Percentiles rank a stretch among this genome's conserved stretches.
Evolutionary conservation across 1,139 yeast genomes (phyloP).

Genomic region (Saccharomyces hybrid): DNA sequence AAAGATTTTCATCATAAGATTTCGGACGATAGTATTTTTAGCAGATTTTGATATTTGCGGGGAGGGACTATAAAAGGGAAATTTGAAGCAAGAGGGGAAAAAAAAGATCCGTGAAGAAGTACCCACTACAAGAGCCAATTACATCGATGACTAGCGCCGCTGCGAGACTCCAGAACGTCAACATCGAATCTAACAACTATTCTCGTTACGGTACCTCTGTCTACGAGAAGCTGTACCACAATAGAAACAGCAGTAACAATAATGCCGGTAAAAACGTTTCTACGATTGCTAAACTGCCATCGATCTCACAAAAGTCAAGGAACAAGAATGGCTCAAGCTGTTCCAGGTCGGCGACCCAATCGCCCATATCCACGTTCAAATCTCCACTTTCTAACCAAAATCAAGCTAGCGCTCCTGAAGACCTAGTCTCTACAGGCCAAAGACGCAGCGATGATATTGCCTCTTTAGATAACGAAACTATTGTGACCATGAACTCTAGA

Average conservation of each 20-base stretch:
- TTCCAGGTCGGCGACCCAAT: not conserved
- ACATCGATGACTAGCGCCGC: not conserved
- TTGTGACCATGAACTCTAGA: slow-evolving; percentile 10
- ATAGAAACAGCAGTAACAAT: not conserved
- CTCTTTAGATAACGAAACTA: slow-evolving; percentile 9
- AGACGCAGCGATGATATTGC: not conserved
- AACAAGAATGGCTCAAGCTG: not conserved
- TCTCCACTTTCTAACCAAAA: not conserved
- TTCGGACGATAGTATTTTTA: not conserved
- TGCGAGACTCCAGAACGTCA: slow-evolving; percentile 9
- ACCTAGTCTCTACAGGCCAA: not conserved
- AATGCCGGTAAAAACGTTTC: slow-evolving; percentile 2
- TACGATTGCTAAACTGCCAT: not conserved
- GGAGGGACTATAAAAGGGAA: not conserved
- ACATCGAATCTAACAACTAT: slow-evolving; percentile 24
- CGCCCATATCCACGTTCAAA: not conserved
- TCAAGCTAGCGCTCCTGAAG: not conserved
- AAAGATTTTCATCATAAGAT: not conserved
- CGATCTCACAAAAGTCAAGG: not conserved
- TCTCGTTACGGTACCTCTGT: slow-evolving; percentile 29
- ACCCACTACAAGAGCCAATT: not conserved
- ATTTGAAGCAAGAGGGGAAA: not conserved
- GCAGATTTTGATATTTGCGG: not conserved
- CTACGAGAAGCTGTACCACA: slow-evolving; percentile 21
- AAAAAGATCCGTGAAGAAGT: not conserved